Evolutionary conservation across 108 stramenopile genomes (phyloP).

Genomic region (Pseudonitzschia multistriata): DNA sequence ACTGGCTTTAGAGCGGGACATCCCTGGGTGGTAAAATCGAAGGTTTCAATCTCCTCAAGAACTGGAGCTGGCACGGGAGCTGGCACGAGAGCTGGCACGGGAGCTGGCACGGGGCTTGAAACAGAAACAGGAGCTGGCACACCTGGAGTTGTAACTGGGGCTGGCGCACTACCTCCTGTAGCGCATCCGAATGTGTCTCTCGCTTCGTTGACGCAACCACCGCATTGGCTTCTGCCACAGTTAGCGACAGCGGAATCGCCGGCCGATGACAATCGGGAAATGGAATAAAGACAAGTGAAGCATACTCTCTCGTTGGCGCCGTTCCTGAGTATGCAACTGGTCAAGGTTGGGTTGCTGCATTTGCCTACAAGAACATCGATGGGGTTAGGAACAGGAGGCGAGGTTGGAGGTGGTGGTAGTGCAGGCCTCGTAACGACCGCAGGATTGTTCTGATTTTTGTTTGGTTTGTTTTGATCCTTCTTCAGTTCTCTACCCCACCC

Average conservation of each 20-base stretch:
- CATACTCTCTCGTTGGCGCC: background rate
- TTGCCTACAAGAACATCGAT: background rate
- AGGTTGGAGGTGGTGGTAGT: background rate
- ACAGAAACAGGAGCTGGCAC: background rate
- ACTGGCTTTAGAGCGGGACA: background rate
- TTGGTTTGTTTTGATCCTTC: background rate
- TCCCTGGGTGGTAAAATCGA: background rate
- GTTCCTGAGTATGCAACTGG: background rate
- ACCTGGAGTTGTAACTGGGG: background rate
- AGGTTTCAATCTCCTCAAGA: background rate
- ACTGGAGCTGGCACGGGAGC: background rate
- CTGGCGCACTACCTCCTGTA: background rate
- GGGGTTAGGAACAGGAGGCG: background rate
- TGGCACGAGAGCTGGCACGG: too few relatives aligned
- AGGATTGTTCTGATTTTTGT: background rate
- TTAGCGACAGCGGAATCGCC: background rate
- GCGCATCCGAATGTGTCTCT: background rate
- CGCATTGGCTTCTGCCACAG: background rate
- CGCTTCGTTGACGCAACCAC: background rate
- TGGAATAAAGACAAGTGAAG: background rate
- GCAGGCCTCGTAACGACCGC: background rate
- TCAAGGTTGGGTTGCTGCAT: background rate
- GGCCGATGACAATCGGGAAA: background rate
- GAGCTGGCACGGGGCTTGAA: background rate
- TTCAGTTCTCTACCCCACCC: background rate